These are phyloP conservation scores for Penicillium canescens DNA, from an alignment of 495 filamentous ascomycete genomes.

Conservation along the genomic window DNA sequence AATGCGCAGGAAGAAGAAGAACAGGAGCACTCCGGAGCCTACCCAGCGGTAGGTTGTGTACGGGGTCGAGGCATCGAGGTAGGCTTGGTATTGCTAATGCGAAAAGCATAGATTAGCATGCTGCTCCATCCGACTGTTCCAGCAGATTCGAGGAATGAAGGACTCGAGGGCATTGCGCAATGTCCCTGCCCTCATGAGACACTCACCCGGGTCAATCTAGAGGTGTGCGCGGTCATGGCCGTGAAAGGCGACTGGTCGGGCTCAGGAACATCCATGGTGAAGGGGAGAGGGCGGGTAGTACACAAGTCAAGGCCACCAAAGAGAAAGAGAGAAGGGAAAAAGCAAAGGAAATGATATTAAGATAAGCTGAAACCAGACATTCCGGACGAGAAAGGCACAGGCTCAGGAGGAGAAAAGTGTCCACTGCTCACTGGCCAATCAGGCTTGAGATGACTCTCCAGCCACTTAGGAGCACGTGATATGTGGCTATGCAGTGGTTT, in stretches of 20 bases:
- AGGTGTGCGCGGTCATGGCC: slow-evolving; percentile 82
- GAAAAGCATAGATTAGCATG: slow-evolving; percentile 8
- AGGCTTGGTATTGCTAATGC: slow-evolving; percentile 86
- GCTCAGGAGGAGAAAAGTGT: slow-evolving; percentile 38
- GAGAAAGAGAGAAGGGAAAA: slow-evolving; percentile 12
- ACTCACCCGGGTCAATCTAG: slow-evolving; percentile 66
- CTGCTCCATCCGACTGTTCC: not conserved
- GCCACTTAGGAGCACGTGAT: slow-evolving; percentile 15
- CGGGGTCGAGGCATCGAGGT: slow-evolving; percentile 89
- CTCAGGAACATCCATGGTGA: slow-evolving; percentile 74
- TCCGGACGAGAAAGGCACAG: slow-evolving; percentile 24
- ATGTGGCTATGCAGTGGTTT: slow-evolving; percentile 3
- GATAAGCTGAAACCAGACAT: slow-evolving; percentile 29
- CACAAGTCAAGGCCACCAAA: slow-evolving; percentile 7
- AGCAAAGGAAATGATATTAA: slow-evolving; percentile 19
- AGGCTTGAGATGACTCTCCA: slow-evolving; percentile 10
- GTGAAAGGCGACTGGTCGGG: slow-evolving; percentile 81
- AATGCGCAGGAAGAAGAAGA: slow-evolving; percentile 85
- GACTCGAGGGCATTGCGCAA: slow-evolving; percentile 13
- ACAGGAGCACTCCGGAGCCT: slow-evolving; percentile 69
- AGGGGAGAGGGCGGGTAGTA: slow-evolving; percentile 6
- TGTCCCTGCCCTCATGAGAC: slow-evolving; percentile 9
- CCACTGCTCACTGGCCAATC: slow-evolving; percentile 33
- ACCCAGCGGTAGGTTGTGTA: slow-evolving; percentile 87
- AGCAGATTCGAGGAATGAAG: slow-evolving; percentile 1